Evolutionary conservation across 768 basidiomycete species (phyloP).

Genomic region (Omphalotus guepiniiformis): DNA sequence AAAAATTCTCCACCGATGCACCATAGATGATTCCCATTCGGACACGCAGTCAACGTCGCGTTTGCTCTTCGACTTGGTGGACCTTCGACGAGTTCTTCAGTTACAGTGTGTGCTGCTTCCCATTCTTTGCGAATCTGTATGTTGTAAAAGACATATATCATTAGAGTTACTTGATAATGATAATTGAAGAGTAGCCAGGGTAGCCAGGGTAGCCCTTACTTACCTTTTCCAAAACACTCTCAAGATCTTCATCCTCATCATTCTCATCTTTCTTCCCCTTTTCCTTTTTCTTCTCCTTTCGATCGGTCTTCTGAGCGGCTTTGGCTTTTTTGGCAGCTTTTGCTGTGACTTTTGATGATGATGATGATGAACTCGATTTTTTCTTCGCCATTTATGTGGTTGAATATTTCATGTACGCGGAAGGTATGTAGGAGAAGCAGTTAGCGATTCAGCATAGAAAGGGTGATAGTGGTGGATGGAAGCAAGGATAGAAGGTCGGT

Average conservation of each 20-base stretch:
- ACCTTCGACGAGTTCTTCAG: constrained; percentile 78
- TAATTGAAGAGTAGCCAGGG: not conserved
- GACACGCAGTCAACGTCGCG: constrained; percentile 77
- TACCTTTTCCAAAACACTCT: constrained; percentile 80
- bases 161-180: not conserved
- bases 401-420: no score
- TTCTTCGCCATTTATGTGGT: no score
- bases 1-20: constrained; percentile 86
- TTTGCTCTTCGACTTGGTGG: constrained; percentile 83
- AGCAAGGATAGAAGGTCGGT: no score
- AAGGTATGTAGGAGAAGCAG: no score
- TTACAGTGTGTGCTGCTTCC: constrained; percentile 79
- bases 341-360: no score
- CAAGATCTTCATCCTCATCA: constrained; percentile 74
- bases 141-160: constrained; percentile 28
- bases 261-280: constrained; percentile 46
- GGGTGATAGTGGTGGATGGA: no score
- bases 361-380: no score
- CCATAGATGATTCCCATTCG: constrained; percentile 78
- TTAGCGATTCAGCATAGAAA: no score
- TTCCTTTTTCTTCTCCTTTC: constrained; percentile 62
- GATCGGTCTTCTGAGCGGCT: constrained; percentile 61
- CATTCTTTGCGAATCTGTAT: constrained; percentile 82
- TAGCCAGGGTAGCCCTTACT: constrained; percentile 3
- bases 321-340: constrained; percentile 69